Evolutionary conservation across 1,284 basidiomycete species (phyloP), one percentile per base, ranked within the genome.

Genomic region (Puccinia polysora): DNA sequence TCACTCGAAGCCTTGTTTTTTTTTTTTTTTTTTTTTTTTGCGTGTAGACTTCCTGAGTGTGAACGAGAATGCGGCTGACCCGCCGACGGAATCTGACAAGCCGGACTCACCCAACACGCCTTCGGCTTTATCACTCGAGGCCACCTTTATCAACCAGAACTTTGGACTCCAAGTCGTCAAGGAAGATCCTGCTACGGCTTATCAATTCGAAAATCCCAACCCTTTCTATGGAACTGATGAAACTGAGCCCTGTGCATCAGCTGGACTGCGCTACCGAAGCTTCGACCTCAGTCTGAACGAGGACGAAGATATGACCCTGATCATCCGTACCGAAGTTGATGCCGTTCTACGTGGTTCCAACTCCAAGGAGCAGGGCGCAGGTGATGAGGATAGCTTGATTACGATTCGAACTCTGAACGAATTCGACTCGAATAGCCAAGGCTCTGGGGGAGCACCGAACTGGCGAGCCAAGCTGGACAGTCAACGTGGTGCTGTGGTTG

Each of bases 121-220:
- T 1, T 90, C 91, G 1, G 92, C 91, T 0, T 85, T 99, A 59
- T 94, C 93, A 1, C 85, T 98, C 53, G 96, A 99, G 81, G 96
- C 96, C 12, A 97, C 95, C 38, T 98, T 96, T 81, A 91, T 99
- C 84, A 97, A 97, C 83, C 92, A 97, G 81, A 97, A 97, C 83
- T 99, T 97, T 79, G 88, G 89, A 34, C 96, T 95, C 84, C 96
- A 98, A 82, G 88, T 92, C 58, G 94, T 96, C 70, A 85, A 86
- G 75, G 91, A 95, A 80, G 85, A 81, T 50, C 86, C 87, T 7
- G 75, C 74, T 34, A 64, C 74, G 65, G 80, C 75, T 56, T 83
- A 89, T 58, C 86, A 90, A 73, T 86, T 95, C 77, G 84, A 86
- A 28, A 85, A 91, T 75, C 87, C 92, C 1, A 97, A 97, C 82